Evolutionary conservation across 805 yeast species (phyloP).

Genomic region (Wickerhamomyces tratensis): DNA sequence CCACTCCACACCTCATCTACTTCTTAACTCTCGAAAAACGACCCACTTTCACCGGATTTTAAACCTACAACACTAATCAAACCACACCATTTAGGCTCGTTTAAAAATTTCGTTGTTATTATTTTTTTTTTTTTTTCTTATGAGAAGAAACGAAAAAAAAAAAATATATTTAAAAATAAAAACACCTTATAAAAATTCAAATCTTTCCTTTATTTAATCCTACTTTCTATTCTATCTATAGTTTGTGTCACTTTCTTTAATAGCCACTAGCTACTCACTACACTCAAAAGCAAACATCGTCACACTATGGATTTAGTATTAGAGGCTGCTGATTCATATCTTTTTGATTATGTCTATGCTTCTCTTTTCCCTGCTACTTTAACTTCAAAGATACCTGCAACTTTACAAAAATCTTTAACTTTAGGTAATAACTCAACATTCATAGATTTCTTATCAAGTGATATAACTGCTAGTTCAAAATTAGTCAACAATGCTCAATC

Average conservation of each 20-base stretch:
- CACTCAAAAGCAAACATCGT: background rate
- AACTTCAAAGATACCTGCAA: slow-evolving; percentile 23
- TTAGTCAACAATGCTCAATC: background rate
- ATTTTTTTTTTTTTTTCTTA: no score
- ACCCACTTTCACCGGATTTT: no score
- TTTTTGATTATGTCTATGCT: slow-evolving; percentile 72
- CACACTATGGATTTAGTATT: slow-evolving; percentile 72
- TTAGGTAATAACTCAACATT: slow-evolving; percentile 14
- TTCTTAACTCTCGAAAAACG: no score
- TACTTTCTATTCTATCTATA: background rate
- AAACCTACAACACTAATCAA: no score
- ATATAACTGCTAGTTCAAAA: slow-evolving; percentile 7
- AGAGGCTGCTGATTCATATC: slow-evolving; percentile 65
- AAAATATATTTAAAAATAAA: no score
- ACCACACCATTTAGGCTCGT: no score
- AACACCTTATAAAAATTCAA: no score
- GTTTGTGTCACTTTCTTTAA: no score
- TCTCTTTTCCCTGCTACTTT: slow-evolving; percentile 50
- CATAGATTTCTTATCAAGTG: slow-evolving; percentile 10
- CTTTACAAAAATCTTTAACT: slow-evolving; percentile 19
- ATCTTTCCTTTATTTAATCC: no score
- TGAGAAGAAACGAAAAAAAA: no score
- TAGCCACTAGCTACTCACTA: background rate
- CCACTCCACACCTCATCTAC: no score
- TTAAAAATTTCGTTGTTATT: no score